These are phyloP conservation scores for Paraglomus brasilianum DNA, from an alignment of 192 early-diverging fungal species.

Conservation along the genomic window DNA sequence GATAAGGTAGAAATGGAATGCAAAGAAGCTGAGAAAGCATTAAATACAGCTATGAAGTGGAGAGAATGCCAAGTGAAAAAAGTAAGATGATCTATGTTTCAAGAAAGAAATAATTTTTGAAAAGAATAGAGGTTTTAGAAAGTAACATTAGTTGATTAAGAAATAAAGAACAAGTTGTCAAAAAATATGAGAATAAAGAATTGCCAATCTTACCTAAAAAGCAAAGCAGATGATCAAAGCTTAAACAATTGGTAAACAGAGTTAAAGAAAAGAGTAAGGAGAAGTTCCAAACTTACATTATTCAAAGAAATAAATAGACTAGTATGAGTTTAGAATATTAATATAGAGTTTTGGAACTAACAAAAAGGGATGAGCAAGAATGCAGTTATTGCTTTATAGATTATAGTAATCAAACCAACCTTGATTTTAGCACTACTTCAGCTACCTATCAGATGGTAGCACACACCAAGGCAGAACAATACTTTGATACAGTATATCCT, in stretches of 20 bases:
- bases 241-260: constrained; percentile 13
- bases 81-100: too few relatives aligned
- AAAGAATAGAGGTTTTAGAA: too few relatives aligned
- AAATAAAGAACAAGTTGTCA: too few relatives aligned
- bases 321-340: constrained; percentile 11
- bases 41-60: too few relatives aligned
- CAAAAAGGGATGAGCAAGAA: background rate
- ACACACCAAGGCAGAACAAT: background rate
- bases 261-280: constrained; percentile 15
- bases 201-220: too few relatives aligned
- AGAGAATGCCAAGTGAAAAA: too few relatives aligned
- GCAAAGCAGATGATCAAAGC: constrained; percentile 5
- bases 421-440: background rate
- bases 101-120: too few relatives aligned
- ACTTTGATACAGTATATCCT: background rate
- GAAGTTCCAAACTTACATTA: constrained; percentile 12
- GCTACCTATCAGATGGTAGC: constrained; percentile 4
- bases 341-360: too few relatives aligned
- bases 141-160: too few relatives aligned
- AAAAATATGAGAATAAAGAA: too few relatives aligned
- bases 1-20: too few relatives aligned
- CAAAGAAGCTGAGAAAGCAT: too few relatives aligned
- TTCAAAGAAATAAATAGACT: constrained; percentile 14
- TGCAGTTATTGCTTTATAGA: constrained; percentile 2
- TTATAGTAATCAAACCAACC: background rate